Base-by-base conservation (phyloP, 257 asterid genomes). In the Verbascum thapsus region DNA sequence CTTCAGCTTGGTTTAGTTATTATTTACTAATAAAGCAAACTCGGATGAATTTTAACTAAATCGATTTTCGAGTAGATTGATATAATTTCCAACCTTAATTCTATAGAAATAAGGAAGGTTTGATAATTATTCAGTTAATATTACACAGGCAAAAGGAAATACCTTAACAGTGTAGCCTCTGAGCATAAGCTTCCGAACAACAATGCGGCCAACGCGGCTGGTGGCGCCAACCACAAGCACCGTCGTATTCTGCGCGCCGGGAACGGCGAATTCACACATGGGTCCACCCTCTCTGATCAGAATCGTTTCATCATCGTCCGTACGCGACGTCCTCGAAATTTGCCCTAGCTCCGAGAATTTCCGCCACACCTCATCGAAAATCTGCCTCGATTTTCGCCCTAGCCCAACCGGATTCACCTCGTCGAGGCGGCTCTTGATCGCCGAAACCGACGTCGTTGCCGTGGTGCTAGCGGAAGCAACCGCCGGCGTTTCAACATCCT, bases 81-180 rank as follows among this genome's bases (percentile, higher is more conserved):
- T n/a, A n/a, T n/a, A n/a, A n/a, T n/a, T n/a, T n/a, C n/a, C n/a
- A n/a, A n/a, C n/a, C n/a, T n/a, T n/a, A n/a, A n/a, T n/a, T n/a
- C n/a, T n/a, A n/a, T n/a, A n/a, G n/a, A n/a, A n/a, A n/a, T n/a
- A n/a, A n/a, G n/a, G n/a, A n/a, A n/a, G n/a, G n/a, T n/a, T n/a
- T n/a, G n/a, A n/a, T n/a, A 35, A 26, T 16, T 55, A 30, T 16
- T 16, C 50, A 40, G 3, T 35, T 22, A 41, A 18, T 13, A 19
- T 16, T 16, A 22, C 12, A 37, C 41, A 18, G 41, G 20, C 5
- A 4, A 34, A 11, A 15, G 39, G 50, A 58, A 13, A 37, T 58
- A 90, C 98, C 97, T 92, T 89, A 53, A 92, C 99, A 38, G 90
- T 70, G 78, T 92, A 92, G 8, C 99, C 99, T 65, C 99, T 87